These are phyloP conservation scores for Colletotrichum limetticola DNA, from an alignment of 2,329 filamentous ascomycete species.

Conservation along the genomic window DNA sequence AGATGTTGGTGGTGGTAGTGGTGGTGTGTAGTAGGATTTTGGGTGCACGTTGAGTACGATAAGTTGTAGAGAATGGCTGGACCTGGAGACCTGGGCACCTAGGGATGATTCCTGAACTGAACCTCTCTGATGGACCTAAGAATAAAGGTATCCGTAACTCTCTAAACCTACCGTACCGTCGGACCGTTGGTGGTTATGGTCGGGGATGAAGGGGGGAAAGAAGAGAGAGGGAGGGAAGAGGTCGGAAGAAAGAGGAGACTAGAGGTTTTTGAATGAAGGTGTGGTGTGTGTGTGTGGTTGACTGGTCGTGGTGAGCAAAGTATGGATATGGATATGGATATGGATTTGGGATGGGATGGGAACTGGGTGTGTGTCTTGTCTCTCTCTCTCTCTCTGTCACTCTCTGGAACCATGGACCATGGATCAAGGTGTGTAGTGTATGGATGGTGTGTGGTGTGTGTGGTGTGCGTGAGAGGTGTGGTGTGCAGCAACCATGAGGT, in stretches of 20 bases:
- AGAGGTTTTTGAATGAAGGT: conserved; percentile 53
- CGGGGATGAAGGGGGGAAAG: conserved; percentile 45
- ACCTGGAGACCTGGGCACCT: conserved; percentile 8
- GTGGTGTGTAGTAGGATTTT: neutral
- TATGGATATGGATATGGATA: conserved; percentile 25
- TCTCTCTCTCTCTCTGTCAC: too few relatives aligned
- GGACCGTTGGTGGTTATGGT: conserved; percentile 29
- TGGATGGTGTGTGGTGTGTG: neutral
- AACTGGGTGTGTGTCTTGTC: neutral
- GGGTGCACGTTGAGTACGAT: conserved; percentile 18
- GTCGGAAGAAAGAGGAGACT: conserved; percentile 38
- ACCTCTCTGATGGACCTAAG: conserved; percentile 10
- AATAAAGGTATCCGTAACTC: conserved; percentile 21
- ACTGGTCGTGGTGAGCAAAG: conserved; percentile 37
- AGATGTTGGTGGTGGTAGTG: neutral
- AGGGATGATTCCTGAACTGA: conserved; percentile 8
- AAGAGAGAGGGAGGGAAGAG: conserved; percentile 36
- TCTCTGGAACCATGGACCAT: too few relatives aligned
- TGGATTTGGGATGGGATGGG: conserved; percentile 13
- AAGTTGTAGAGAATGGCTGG: conserved; percentile 28
- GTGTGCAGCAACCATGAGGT: neutral
- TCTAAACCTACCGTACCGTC: conserved; percentile 34
- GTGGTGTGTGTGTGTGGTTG: conserved; percentile 10
- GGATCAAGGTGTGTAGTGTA: neutral
- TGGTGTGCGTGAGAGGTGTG: neutral